Conservation (phyloP, 1,284 basidiomycete species). For the Lentinula novae-zelandiae region DNA sequence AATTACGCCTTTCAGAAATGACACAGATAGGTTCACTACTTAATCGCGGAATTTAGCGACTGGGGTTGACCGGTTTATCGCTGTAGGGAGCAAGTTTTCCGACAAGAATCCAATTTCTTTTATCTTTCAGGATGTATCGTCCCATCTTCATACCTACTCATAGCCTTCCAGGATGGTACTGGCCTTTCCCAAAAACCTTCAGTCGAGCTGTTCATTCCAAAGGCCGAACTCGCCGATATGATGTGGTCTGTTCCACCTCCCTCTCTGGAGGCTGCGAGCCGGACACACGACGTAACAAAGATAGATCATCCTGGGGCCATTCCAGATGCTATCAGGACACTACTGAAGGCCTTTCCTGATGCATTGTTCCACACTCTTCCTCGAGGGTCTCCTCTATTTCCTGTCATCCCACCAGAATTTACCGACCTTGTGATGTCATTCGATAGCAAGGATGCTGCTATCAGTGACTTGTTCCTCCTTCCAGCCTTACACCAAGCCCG, state of each 20-base stretch:
- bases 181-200: conserved; percentile 42
- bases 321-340: conserved; percentile 44
- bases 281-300: conserved; percentile 54
- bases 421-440: conserved; percentile 34
- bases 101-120: conserved; percentile 83
- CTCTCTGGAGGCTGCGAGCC: conserved; percentile 51
- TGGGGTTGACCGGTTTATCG: background rate
- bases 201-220: conserved; percentile 72
- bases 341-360: conserved; percentile 56
- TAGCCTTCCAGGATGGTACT: conserved; percentile 51
- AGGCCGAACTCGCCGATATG: conserved; percentile 66
- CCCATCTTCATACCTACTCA: conserved; percentile 66
- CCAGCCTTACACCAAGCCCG: conserved; percentile 74
- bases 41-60: background rate
- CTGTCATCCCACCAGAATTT: conserved; percentile 40
- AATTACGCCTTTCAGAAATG: conserved; percentile 66
- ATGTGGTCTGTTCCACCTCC: conserved; percentile 85
- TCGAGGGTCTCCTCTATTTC: conserved; percentile 51
- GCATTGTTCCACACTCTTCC: conserved; percentile 66
- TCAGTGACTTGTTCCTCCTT: conserved; percentile 62
- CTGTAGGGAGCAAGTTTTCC: conserved; percentile 41
- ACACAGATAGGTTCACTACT: conserved; percentile 81
- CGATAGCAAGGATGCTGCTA: conserved; percentile 29
- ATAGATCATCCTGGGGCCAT: conserved; percentile 51
- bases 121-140: conserved; percentile 81